These are phyloP conservation scores for Calophaca sinica DNA, from an alignment of 306 rosid genomes.

Conservation along the genomic window DNA sequence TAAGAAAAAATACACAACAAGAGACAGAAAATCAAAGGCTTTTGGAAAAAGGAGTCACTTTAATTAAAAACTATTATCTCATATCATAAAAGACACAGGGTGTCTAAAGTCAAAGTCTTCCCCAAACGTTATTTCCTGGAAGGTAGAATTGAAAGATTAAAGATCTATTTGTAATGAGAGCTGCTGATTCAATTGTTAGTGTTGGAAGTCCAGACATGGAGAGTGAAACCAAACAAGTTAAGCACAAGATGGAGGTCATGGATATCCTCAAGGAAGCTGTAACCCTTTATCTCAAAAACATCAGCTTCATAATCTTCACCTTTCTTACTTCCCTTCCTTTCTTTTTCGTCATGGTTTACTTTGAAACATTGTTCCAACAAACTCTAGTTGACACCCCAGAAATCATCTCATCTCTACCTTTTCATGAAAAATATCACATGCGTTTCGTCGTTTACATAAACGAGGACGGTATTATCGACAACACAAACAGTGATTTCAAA, in stretches of 20 bases:
- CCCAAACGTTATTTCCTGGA: constrained; percentile 13
- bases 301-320: constrained; percentile 64
- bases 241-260: constrained; percentile 47
- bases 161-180: background rate
- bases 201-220: constrained; percentile 24
- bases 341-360: constrained; percentile 55
- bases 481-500: background rate
- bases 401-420: constrained; percentile 14
- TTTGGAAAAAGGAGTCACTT: too few species aligned
- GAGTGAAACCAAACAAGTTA: constrained; percentile 51
- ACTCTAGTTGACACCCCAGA: constrained; percentile 47
- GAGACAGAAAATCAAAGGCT: too few species aligned
- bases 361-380: constrained; percentile 51
- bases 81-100: too few species aligned
- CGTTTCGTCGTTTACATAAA: too few species aligned
- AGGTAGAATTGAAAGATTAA: background rate
- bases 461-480: background rate
- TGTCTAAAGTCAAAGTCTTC: constrained; percentile 40
- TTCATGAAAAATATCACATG: background rate
- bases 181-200: background rate
- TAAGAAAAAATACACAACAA: too few species aligned
- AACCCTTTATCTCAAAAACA: constrained; percentile 44
- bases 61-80: too few species aligned
- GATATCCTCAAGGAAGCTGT: constrained; percentile 59
- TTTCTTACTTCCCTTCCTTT: constrained; percentile 59